Conservation (phyloP, 805 yeast genomes). For the Sungouiozyma ichnusensis region DNA sequence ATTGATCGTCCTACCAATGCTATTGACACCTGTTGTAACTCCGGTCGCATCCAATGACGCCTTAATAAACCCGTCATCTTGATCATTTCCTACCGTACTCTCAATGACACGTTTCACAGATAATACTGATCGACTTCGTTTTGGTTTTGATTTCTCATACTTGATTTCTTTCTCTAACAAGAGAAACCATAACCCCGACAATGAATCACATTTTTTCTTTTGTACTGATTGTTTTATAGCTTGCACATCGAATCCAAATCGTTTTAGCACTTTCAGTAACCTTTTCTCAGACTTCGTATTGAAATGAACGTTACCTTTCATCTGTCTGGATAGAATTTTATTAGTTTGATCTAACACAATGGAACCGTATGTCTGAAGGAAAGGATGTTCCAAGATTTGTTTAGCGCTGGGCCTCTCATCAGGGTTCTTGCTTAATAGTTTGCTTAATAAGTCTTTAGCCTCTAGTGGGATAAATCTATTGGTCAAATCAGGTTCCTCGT, state of each 20-base stretch:
- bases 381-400: slow-evolving; percentile 42
- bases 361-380: slow-evolving; percentile 38
- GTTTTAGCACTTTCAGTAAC: slow-evolving; percentile 46
- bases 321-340: slow-evolving; percentile 28
- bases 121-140: slow-evolving; percentile 28
- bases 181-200: slow-evolving; percentile 68
- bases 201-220: slow-evolving; percentile 53
- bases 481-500: slow-evolving; percentile 51
- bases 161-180: slow-evolving; percentile 39
- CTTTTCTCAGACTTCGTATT: slow-evolving; percentile 52
- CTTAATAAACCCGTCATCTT: slow-evolving; percentile 5
- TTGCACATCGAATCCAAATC: slow-evolving; percentile 55
- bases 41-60: slow-evolving; percentile 5
- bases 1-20: slow-evolving; percentile 8
- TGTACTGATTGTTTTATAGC: slow-evolving; percentile 46
- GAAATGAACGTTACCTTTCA: slow-evolving; percentile 35
- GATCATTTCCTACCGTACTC: slow-evolving; percentile 1
- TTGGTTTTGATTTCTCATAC: slow-evolving; percentile 25
- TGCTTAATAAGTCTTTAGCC: slow-evolving; percentile 40
- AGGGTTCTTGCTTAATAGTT: slow-evolving; percentile 59
- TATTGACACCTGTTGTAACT: slow-evolving; percentile 6
- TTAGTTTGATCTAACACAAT: slow-evolving; percentile 33
- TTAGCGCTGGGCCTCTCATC: slow-evolving; percentile 44
- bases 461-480: slow-evolving; percentile 36
- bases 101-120: slow-evolving; percentile 27